Base-by-base conservation (phyloP, 2,329 filamentous ascomycete genomes). In the Lecanosticta acicola region DNA sequence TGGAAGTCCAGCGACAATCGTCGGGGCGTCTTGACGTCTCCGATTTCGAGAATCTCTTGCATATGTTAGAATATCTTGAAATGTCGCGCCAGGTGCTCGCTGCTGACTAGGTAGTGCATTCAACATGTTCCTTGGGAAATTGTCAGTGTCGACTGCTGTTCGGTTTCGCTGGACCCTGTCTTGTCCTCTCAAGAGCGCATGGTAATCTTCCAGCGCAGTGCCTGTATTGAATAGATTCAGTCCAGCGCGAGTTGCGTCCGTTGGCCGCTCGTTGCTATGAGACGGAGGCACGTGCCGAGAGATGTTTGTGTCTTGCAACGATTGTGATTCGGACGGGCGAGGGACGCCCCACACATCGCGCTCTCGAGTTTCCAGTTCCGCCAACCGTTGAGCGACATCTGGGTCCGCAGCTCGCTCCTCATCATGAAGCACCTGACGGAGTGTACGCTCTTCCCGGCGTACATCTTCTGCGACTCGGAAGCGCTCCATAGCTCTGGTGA, bases 381-480 rank as follows among this genome's bases (percentile, higher is more conserved):
- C 39, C 26, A 62, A 35, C 14, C 52, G 46, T 21, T 40, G 32
- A 2, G 41, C 33, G 10, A 48, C 50, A 5, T 51, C 51, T 29
- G 58, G 58, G 16, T 56, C 52, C 20, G 56, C 56, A 8, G 51
- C 48, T 21, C 49, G 41, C 13, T 53, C 50, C 29, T 66, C 63
- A 14, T 62, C 58, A 10, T 57, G 58, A 3, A 67, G 47, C 5
- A 65, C 58, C 36, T 62, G 56, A 16, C 62, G 53, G 14, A 66
- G 41, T 11, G 57, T 64, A 8, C 59, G 54, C 46, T 65, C 60
- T 38, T 67, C 63, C 37, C 55, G 51, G 13, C 65, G 57, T 4
- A 62, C 58, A 45, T 63, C 62, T 48, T 74, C 71, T 1, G 70
- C 70, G 40, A 62, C 65, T 24, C 64, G 62, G 51, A 72, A 72